Evolutionary conservation across 2,329 filamentous ascomycete species (phyloP).

Genomic region (Arthrinium phaeospermum): DNA sequence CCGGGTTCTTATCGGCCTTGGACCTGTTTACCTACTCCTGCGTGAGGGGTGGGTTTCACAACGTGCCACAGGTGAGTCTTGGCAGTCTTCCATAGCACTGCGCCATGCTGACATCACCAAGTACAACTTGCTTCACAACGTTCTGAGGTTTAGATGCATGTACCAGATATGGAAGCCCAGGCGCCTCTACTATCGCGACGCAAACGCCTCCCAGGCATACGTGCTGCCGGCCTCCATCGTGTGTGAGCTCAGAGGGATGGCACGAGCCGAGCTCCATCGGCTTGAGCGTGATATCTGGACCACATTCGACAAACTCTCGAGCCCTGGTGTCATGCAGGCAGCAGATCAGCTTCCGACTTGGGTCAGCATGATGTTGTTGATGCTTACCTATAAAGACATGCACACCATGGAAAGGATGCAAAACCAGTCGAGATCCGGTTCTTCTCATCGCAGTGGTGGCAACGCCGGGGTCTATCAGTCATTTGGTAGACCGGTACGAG

Average conservation of each 20-base stretch:
- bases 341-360: constrained; percentile 52
- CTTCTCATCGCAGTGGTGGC: constrained; percentile 24
- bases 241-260: constrained; percentile 33
- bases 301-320: constrained; percentile 12
- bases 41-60: neutral
- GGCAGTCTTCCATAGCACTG: neutral
- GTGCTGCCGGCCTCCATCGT: constrained; percentile 42
- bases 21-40: constrained; percentile 18
- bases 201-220: constrained; percentile 33
- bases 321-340: constrained; percentile 26
- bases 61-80: constrained; percentile 19
- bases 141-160: constrained; percentile 55
- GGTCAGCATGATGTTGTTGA: constrained; percentile 55
- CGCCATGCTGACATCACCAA: constrained; percentile 42
- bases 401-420: constrained; percentile 24
- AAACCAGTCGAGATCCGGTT: constrained; percentile 24
- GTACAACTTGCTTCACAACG: constrained; percentile 44
- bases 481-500: constrained; percentile 9
- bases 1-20: constrained; percentile 34
- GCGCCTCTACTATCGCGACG: constrained; percentile 40
- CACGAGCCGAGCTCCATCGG: constrained; percentile 33
- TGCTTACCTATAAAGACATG: constrained; percentile 53
- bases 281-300: constrained; percentile 26
- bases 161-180: constrained; percentile 55
- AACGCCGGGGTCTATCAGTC: neutral